These are phyloP conservation scores for Sanghuangporus weigelae DNA, from an alignment of 1,284 basidiomycete species.

Conservation along the genomic window DNA sequence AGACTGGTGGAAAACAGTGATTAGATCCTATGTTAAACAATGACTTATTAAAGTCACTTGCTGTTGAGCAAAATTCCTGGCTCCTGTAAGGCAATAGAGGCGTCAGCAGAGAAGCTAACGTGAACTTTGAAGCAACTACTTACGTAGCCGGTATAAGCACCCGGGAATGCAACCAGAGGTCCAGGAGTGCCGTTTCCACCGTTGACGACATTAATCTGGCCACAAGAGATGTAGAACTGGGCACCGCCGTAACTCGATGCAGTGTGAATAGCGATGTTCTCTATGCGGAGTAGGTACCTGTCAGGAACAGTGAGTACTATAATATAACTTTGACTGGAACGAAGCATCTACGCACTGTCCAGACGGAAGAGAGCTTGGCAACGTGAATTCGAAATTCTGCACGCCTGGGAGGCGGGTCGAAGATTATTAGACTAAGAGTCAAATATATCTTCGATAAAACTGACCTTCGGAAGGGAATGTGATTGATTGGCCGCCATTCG, in stretches of 20 bases:
- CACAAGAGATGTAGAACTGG: slow-evolving; percentile 28
- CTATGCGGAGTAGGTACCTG: slow-evolving; percentile 28
- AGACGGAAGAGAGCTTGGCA: slow-evolving; percentile 25
- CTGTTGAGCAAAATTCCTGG: slow-evolving; percentile 18
- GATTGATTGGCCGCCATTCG: slow-evolving; percentile 20
- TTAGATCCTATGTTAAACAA: neutral
- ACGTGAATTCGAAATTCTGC: slow-evolving; percentile 24
- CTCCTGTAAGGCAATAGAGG: slow-evolving; percentile 1
- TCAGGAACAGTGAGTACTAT: neutral
- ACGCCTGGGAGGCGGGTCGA: slow-evolving; percentile 16
- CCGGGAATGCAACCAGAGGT: slow-evolving; percentile 32
- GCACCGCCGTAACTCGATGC: slow-evolving; percentile 18
- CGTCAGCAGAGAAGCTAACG: neutral
- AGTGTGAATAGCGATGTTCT: slow-evolving; percentile 27
- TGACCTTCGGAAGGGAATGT: slow-evolving; percentile 22
- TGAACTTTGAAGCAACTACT: neutral
- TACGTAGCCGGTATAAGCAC: slow-evolving; percentile 31
- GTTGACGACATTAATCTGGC: slow-evolving; percentile 31
- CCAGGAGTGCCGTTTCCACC: slow-evolving; percentile 32
- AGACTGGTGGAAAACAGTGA: neutral
- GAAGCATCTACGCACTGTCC: slow-evolving; percentile 23
- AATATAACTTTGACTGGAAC: neutral
- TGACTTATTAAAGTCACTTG: neutral
- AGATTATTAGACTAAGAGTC: neutral
- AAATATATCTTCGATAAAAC: neutral